Conservation (phyloP, 495 filamentous ascomycete genomes). For the Emericellopsis terricola region DNA sequence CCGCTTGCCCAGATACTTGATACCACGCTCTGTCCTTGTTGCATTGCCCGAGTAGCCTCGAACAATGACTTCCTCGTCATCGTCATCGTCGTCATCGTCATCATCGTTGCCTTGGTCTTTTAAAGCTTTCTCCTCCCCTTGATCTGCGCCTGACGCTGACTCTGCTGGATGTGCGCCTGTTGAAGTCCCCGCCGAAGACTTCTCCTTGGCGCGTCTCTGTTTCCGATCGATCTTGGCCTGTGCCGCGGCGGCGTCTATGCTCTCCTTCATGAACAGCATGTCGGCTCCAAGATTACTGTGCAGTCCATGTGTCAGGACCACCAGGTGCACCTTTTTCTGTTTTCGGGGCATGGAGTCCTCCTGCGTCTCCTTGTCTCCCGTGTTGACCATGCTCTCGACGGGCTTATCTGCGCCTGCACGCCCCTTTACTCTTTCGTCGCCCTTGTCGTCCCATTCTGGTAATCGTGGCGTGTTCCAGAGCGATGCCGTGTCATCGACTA, state of each 20-base stretch:
- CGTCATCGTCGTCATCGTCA: conserved; percentile 34
- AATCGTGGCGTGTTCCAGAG: conserved; percentile 84
- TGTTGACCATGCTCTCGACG: conserved; percentile 4
- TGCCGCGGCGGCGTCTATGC: conserved; percentile 68
- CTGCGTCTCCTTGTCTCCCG: conserved; percentile 1
- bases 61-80: conserved; percentile 84
- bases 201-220: conserved; percentile 31
- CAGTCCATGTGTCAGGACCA: conserved; percentile 83
- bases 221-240: conserved; percentile 45
- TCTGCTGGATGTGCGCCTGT: conserved; percentile 24
- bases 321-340: conserved; percentile 69
- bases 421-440: conserved; percentile 12
- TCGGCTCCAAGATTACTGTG: conserved; percentile 95
- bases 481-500: conserved; percentile 70
- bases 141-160: conserved; percentile 6
- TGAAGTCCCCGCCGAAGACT: conserved; percentile 5
- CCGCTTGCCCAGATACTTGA: conserved; percentile 90
- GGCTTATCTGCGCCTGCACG: conserved; percentile 9
- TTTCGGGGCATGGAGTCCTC: conserved; percentile 12
- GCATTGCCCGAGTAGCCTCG: conserved; percentile 83
- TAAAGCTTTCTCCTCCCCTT: conserved; percentile 6
- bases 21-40: conserved; percentile 77
- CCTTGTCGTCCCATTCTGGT: conserved; percentile 38
- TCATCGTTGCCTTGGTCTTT: conserved; percentile 11
- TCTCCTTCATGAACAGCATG: conserved; percentile 94